Conservation (phyloP, 2,329 filamentous ascomycete species). For the Metarhizium humberi region DNA sequence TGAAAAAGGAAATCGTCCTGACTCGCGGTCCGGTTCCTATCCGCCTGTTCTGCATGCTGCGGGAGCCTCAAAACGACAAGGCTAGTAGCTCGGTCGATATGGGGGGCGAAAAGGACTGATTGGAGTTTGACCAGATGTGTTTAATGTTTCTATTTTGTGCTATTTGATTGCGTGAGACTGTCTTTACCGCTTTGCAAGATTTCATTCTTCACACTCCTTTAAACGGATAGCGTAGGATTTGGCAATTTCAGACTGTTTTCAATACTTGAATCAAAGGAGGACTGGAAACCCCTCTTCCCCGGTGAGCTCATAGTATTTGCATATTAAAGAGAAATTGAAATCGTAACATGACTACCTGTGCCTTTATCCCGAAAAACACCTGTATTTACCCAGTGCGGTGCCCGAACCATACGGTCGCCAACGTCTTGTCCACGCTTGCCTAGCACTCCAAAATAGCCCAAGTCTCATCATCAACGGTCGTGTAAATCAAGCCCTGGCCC, state of each 20-base stretch:
- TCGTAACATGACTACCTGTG: not conserved
- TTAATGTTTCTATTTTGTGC: not conserved
- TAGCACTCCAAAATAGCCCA: conserved; percentile 68
- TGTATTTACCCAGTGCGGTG: not conserved
- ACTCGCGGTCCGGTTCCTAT: conserved; percentile 49
- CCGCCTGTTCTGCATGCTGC: conserved; percentile 70
- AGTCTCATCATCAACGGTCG: conserved; percentile 86
- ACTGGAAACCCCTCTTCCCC: too few relatives aligned
- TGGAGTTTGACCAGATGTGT: conserved; percentile 8
- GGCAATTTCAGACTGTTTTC: too few relatives aligned
- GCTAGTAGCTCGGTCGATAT: conserved; percentile 3
- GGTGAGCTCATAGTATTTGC: too few relatives aligned
- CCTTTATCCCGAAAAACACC: conserved; percentile 7
- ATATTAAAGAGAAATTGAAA: not conserved
- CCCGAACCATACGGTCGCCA: conserved; percentile 9
- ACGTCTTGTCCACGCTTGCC: not conserved
- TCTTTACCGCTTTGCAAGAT: too few relatives aligned
- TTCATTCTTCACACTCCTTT: too few relatives aligned
- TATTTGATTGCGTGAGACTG: too few relatives aligned
- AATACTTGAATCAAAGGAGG: too few relatives aligned
- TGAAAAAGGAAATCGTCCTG: conserved; percentile 54
- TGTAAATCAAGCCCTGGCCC: conserved; percentile 67
- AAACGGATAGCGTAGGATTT: too few relatives aligned
- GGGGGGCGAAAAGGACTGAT: conserved; percentile 2
- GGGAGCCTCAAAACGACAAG: conserved; percentile 47